phyloP scores from a whole-genome alignment of 2,329 filamentous ascomycete genomes.

The Sarocladium brachiariae region DNA sequence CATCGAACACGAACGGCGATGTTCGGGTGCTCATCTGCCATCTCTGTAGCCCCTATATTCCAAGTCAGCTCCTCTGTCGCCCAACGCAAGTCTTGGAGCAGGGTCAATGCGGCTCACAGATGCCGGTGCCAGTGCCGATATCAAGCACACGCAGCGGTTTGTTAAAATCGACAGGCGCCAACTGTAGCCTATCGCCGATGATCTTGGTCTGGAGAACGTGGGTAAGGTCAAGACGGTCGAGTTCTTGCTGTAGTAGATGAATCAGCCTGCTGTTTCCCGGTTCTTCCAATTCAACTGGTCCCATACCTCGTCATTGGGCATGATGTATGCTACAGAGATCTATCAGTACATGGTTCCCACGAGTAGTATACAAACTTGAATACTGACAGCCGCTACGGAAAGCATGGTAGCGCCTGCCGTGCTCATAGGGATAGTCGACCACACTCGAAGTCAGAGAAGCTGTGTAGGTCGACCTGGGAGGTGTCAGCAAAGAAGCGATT shows the following conservation, averaged over 20 bases:
- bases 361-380: neutral
- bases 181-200: constrained; percentile 16
- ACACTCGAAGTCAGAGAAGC: constrained; percentile 22
- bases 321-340: constrained; percentile 13
- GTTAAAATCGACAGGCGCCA: neutral
- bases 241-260: constrained; percentile 19
- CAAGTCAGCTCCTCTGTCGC: neutral
- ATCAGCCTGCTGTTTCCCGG: neutral
- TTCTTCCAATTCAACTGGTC: neutral
- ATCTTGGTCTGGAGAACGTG: constrained; percentile 26
- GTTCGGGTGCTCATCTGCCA: constrained; percentile 26
- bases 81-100: neutral
- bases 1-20: constrained; percentile 13
- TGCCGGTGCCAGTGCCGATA: constrained; percentile 36
- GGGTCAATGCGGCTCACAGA: constrained; percentile 21
- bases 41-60: constrained; percentile 29
- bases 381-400: constrained; percentile 23
- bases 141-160: constrained; percentile 27
- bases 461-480: constrained; percentile 13
- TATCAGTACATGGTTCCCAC: neutral
- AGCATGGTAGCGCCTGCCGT: constrained; percentile 26
- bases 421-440: constrained; percentile 21
- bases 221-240: constrained; percentile 30
- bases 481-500: neutral
- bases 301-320: constrained; percentile 22